Base-by-base conservation (phyloP, 345 rosid genomes). In the Garcia nutans region DNA sequence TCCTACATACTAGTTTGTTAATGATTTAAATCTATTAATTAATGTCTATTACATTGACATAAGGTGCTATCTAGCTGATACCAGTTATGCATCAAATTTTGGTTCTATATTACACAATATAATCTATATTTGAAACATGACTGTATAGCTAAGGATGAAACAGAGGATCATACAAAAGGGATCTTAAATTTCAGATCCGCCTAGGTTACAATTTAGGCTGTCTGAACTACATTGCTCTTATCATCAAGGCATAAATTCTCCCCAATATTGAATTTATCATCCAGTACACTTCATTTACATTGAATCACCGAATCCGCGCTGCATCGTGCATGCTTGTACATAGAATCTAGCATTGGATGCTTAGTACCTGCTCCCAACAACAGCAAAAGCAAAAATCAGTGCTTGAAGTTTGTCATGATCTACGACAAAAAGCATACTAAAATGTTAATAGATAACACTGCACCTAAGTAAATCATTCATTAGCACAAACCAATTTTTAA, bases 151-250 rank as follows among this genome's bases (percentile, higher is more conserved):
- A 41, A 26, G 37, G 52, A 65, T 65, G 24, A 37, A n/a, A n/a
- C n/a, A n/a, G n/a, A n/a, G 31, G 56, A 74, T 74, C 70, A 52
- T 67, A 75, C 55, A 44, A n/a, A 20, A 26, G 6, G 57, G 33
- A 56, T 57, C 64, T 41, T 10, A 22, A 67, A 41, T 33, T 24
- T 52, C 37, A 52, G 62, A 74, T 74, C 77, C 69, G 31, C 19
- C 5, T 7, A 66, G 37, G 58, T 11, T 59, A 57, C 15, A 37
- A 6, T 37, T 17, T 16, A 10, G 8, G 26, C 17, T n/a, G 33
- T 44, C 59, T 28, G 12, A 17, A 28, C 58, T 54, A 23, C 23
- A 54, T 41, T 52, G 55, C 19, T 8, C 57, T n/a, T 66, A 42
- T 57, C 57, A 55, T 44, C 3, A 20, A 24, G 78, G 55, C 13